phyloP scores from a whole-genome alignment of 352 stramenopile genomes.

The Phytopythium chamaehyphon region DNA sequence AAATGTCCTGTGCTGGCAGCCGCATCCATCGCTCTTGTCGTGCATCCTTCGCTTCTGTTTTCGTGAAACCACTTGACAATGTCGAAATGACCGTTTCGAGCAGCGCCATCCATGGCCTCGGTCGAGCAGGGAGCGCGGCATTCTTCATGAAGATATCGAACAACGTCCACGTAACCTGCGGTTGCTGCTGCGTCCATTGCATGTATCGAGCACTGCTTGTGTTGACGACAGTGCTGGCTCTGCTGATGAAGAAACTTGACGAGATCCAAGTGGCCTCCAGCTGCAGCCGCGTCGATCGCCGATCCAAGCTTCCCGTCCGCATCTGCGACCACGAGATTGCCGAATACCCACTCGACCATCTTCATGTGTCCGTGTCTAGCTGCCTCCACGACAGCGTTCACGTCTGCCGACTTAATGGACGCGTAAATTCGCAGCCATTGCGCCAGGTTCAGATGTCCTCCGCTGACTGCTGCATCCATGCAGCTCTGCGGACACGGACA shows the following conservation, averaged over 20 bases:
- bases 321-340: slow-evolving; percentile 6
- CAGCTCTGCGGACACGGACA: slow-evolving; percentile 4
- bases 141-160: slow-evolving; percentile 24
- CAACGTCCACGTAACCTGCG: slow-evolving; percentile 21
- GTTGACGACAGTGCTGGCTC: background rate
- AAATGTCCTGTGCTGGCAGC: slow-evolving; percentile 23
- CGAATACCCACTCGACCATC: slow-evolving; percentile 14
- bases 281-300: slow-evolving; percentile 22
- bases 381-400: slow-evolving; percentile 20
- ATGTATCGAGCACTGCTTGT: slow-evolving; percentile 20
- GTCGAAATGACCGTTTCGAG: slow-evolving; percentile 16
- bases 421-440: slow-evolving; percentile 21
- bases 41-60: slow-evolving; percentile 27
- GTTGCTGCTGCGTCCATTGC: slow-evolving; percentile 27
- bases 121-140: slow-evolving; percentile 26
- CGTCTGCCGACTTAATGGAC: slow-evolving; percentile 14
- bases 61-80: slow-evolving; percentile 29
- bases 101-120: slow-evolving; percentile 29
- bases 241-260: slow-evolving; percentile 28
- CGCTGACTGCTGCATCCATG: slow-evolving; percentile 19
- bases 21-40: slow-evolving; percentile 25
- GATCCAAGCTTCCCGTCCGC: slow-evolving; percentile 4
- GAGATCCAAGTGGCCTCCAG: slow-evolving; percentile 22
- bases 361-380: slow-evolving; percentile 16
- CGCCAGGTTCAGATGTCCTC: slow-evolving; percentile 24